Evolutionary conservation across 345 rosid genomes (phyloP), one percentile per base, ranked within the genome.

Genomic region (Ceriops decandra): DNA sequence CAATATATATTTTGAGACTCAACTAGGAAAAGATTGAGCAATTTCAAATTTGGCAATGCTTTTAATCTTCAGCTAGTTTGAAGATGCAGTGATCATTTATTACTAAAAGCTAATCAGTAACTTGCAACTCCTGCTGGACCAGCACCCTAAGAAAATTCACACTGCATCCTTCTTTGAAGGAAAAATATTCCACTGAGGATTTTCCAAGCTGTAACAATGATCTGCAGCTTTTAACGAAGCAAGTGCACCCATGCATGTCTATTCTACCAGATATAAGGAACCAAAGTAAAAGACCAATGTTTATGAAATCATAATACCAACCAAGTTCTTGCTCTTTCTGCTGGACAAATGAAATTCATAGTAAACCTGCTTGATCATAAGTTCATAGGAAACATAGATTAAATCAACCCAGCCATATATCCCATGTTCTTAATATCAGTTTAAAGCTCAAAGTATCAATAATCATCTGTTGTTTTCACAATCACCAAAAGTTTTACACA

Each of bases 371-470:
- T 42, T 42, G 49, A 42, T 42, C 49, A 15, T 15, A 42, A 11
- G 17, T 42, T 42, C 16, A 42, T 42, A 13, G 49, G 49, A 42
- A 42, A 42, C 49, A 42, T 13, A 42, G 17, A 42, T 42, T 3
- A 42, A 42, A 42, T 42, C 49, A 42, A 42, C 49, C 17, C 5
- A 0, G 17, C 21, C 26, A 32, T 47, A 19, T 21, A 33, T 31
- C 21, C 33, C 5, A 33, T 35, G 63, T 47, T 54, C 42, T 33
- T 8, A 62, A 27, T 27, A 32, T 54, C 58, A 59, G 30, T 22
- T 46, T 68, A 31, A 63, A 70, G 33, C 61, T 47, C 53, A 72
- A 42, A 7, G 52, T 1, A 59, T 54, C 20, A 16, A 68, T 26
- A 30, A 53, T 5, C 38, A 74, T 24, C 33, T 20, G 36, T 66